phyloP scores from a whole-genome alignment of 495 filamentous ascomycete genomes.

The Sabuloglossum arenarium region DNA sequence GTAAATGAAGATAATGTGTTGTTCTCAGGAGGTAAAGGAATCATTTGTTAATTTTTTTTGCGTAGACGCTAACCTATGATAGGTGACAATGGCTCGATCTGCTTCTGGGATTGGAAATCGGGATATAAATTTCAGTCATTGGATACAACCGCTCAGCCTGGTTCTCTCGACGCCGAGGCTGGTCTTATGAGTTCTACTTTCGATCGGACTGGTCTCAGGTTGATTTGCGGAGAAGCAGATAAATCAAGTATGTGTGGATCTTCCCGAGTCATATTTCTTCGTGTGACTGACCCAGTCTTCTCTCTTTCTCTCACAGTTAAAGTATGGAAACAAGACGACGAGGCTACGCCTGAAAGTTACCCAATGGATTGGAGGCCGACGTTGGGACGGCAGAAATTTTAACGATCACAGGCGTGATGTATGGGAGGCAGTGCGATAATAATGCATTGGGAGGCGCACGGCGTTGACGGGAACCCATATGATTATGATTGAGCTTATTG shows the following conservation, averaged over 20 bases:
- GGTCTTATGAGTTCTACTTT: slow-evolving; percentile 87
- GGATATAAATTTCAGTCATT: slow-evolving; percentile 74
- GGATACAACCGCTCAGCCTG: slow-evolving; percentile 84
- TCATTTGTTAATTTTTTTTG: background rate
- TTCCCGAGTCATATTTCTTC: background rate
- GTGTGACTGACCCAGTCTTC: slow-evolving; percentile 11
- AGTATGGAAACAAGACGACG: slow-evolving; percentile 82
- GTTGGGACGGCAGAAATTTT: slow-evolving; percentile 49
- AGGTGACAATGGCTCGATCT: slow-evolving; percentile 84
- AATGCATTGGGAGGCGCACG: background rate
- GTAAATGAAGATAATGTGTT: slow-evolving; percentile 90
- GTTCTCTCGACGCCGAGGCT: slow-evolving; percentile 80
- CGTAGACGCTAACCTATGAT: background rate
- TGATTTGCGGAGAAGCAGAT: slow-evolving; percentile 89
- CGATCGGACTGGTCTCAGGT: slow-evolving; percentile 65
- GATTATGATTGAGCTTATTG: slow-evolving; percentile 8
- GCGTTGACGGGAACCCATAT: slow-evolving; percentile 14
- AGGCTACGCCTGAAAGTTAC: slow-evolving; percentile 77
- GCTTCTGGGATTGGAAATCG: slow-evolving; percentile 99
- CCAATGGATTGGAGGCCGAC: slow-evolving; percentile 87
- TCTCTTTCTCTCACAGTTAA: slow-evolving; percentile 54
- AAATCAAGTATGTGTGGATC: slow-evolving; percentile 48
- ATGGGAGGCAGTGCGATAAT: too few species aligned
- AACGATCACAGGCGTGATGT: too few species aligned
- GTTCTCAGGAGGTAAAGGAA: slow-evolving; percentile 53